Conservation (phyloP, 73 alveolate genomes). For the Tetrahymena borealis region DNA sequence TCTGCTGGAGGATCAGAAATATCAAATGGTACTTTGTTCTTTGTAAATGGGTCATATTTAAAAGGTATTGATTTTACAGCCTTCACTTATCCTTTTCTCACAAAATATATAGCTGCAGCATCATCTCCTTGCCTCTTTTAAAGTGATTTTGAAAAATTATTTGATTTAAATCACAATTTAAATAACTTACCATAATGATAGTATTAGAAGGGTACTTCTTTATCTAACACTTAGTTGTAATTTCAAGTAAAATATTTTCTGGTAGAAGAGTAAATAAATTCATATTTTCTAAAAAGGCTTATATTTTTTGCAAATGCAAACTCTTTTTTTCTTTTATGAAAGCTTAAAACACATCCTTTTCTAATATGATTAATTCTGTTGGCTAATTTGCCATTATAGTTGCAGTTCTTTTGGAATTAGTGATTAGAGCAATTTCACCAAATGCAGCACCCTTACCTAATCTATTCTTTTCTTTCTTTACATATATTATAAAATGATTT, state of each 20-base stretch:
- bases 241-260: not conserved
- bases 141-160: not conserved
- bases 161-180: not conserved
- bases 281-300: not conserved
- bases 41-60: not conserved
- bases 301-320: not conserved
- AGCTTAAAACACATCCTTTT: constrained; percentile 35
- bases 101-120: not conserved
- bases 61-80: not conserved
- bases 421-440: constrained; percentile 35
- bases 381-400: constrained; percentile 30
- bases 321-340: constrained; percentile 5
- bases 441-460: constrained; percentile 34
- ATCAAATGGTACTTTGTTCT: not conserved
- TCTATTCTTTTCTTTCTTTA: constrained; percentile 30
- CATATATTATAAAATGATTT: not conserved
- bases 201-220: not conserved
- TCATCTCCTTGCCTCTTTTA: not conserved
- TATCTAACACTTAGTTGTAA: not conserved
- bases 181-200: not conserved
- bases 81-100: not conserved
- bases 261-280: not conserved
- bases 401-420: constrained; percentile 41
- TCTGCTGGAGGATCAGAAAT: not conserved
- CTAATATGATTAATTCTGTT: constrained; percentile 29